Percentiles rank a stretch among this genome's conserved stretches.
These are phyloP conservation scores for Zygosaccharomyces sapae DNA, from an alignment of 1,139 yeast species.

Conservation along the genomic window DNA sequence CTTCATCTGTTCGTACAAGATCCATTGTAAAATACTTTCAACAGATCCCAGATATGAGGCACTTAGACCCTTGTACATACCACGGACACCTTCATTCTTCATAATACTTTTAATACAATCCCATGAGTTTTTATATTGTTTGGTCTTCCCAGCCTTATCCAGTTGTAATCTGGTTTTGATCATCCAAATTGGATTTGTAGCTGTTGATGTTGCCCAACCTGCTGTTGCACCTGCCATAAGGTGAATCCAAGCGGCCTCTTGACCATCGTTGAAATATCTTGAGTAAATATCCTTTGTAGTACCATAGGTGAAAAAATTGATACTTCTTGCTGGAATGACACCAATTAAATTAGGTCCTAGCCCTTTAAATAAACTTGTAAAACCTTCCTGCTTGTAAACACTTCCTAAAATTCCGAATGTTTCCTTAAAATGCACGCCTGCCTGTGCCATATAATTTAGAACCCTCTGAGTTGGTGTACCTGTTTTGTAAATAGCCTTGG, in stretches of 20 bases:
- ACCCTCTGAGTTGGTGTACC: slow-evolving; percentile 12
- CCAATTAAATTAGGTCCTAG: slow-evolving; percentile 95
- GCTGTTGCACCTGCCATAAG: slow-evolving; percentile 86
- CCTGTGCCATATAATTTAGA: slow-evolving; percentile 39
- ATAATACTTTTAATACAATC: slow-evolving; percentile 75
- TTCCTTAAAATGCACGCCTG: slow-evolving; percentile 71
- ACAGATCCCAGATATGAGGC: slow-evolving; percentile 94
- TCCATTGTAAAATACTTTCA: slow-evolving; percentile 95
- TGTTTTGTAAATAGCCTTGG: slow-evolving; percentile 19
- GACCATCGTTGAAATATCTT: slow-evolving; percentile 59
- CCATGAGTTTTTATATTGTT: slow-evolving; percentile 74
- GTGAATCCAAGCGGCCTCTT: slow-evolving; percentile 84
- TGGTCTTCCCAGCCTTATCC: slow-evolving; percentile 52
- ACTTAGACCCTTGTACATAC: slow-evolving; percentile 84
- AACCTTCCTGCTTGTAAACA: slow-evolving; percentile 74
- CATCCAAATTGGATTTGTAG: slow-evolving; percentile 99
- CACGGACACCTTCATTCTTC: slow-evolving; percentile 71
- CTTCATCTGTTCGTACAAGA: slow-evolving; percentile 92
- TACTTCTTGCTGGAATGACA: slow-evolving; percentile 95
- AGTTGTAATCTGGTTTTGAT: slow-evolving; percentile 90
- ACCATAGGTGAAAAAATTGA: slow-evolving; percentile 95
- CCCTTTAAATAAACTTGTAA: slow-evolving; percentile 84
- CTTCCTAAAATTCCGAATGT: slow-evolving; percentile 68
- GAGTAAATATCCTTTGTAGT: slow-evolving; percentile 72
- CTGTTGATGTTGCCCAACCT: slow-evolving; percentile 91